A percentile compares a stretch with the other conserved stretches of the same genome.
Conservation (phyloP, 2,329 filamentous ascomycete species). For the Fusarium illudens region DNA sequence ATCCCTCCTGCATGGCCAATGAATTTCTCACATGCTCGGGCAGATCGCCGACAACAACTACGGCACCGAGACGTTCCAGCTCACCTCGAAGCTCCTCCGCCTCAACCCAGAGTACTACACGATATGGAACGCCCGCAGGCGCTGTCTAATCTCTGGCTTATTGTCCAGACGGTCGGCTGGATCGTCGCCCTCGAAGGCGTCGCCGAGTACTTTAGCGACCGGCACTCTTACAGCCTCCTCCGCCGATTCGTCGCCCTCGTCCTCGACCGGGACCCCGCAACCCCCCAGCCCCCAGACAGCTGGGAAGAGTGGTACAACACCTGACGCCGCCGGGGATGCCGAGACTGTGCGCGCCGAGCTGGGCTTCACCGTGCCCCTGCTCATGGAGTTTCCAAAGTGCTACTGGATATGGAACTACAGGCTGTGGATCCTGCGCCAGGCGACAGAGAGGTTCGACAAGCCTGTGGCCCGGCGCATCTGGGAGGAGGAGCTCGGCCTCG, state of each 20-base stretch:
- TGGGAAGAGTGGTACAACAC: slow-evolving; percentile 66
- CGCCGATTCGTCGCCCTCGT: slow-evolving; percentile 65
- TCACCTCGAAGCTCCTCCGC: slow-evolving; percentile 76
- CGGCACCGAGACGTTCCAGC: slow-evolving; percentile 66
- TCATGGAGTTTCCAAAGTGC: slow-evolving; percentile 91
- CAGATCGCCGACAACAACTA: slow-evolving; percentile 56
- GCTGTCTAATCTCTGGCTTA: slow-evolving; percentile 68
- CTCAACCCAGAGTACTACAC: slow-evolving; percentile 91
- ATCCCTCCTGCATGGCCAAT: background rate
- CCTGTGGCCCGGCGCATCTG: slow-evolving; percentile 72
- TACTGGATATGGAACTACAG: slow-evolving; percentile 99
- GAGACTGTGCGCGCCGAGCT: slow-evolving; percentile 77
- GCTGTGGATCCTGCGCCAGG: slow-evolving; percentile 81
- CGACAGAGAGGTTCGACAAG: slow-evolving; percentile 68
- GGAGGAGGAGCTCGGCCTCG: slow-evolving; percentile 83
- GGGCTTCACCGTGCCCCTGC: slow-evolving; percentile 81
- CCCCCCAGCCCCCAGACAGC: slow-evolving; percentile 55
- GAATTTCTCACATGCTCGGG: slow-evolving; percentile 27
- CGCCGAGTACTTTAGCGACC: slow-evolving; percentile 61
- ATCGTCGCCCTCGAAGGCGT: slow-evolving; percentile 64
- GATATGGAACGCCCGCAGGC: slow-evolving; percentile 87
- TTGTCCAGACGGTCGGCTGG: slow-evolving; percentile 63
- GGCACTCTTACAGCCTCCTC: slow-evolving; percentile 69
- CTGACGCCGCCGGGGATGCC: slow-evolving; percentile 44
- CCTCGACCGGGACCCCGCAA: slow-evolving; percentile 61